phyloP scores from a whole-genome alignment of 495 filamentous ascomycete genomes.

The Lasiosphaeriaceae sp. region DNA sequence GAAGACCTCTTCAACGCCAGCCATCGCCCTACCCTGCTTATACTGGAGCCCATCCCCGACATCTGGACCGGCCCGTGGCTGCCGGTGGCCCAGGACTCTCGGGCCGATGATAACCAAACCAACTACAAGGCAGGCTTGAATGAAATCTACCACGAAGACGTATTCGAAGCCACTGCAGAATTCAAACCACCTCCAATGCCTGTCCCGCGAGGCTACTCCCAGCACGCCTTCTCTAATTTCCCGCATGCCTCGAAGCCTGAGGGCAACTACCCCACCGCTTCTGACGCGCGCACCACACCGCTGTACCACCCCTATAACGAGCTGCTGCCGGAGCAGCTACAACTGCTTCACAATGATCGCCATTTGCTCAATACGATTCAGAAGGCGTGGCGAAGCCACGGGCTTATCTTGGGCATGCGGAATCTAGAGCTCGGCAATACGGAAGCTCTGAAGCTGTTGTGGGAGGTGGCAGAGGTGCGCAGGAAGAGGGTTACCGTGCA shows the following conservation, averaged over 20 bases:
- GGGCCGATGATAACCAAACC: no score
- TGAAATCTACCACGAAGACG: background rate
- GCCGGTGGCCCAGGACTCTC: background rate
- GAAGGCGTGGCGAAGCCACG: slow-evolving; percentile 8
- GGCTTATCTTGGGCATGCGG: background rate
- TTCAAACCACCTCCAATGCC: background rate
- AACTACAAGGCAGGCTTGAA: no score
- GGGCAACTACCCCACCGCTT: background rate
- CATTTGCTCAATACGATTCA: background rate
- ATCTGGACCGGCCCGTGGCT: background rate
- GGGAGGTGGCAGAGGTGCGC: slow-evolving; percentile 14
- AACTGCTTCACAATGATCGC: slow-evolving; percentile 7
- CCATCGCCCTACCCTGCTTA: background rate
- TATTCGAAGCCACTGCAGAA: background rate
- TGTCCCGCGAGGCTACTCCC: background rate
- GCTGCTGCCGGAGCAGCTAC: background rate
- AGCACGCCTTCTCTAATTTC: slow-evolving; percentile 6
- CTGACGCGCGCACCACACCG: slow-evolving; percentile 10
- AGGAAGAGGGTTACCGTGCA: background rate
- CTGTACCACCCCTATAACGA: slow-evolving; percentile 12
- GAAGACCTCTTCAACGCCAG: background rate
- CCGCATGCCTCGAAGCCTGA: background rate
- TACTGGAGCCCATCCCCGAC: slow-evolving; percentile 2
- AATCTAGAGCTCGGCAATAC: background rate
- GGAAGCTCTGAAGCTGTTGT: slow-evolving; percentile 8